phyloP scores from a whole-genome alignment of 2,329 filamentous ascomycete genomes.

The Claviceps paspali region DNA sequence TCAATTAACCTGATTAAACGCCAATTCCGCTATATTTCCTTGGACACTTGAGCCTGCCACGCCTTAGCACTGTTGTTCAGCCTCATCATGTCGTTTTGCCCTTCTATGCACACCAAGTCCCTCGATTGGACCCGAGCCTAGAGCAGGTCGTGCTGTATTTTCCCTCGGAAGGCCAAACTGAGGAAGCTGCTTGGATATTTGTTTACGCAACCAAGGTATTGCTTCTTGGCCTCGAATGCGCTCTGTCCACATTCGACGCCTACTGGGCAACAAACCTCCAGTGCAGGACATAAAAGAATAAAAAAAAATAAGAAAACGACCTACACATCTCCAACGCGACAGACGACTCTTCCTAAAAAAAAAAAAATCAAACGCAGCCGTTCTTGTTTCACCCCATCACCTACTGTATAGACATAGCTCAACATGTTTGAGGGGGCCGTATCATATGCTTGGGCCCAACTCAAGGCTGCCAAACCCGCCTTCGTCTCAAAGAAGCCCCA shows the following conservation, averaged over 20 bases:
- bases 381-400: background rate
- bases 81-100: conserved; percentile 10
- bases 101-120: conserved; percentile 9
- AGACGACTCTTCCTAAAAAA: no score
- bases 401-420: conserved; percentile 1
- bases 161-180: background rate
- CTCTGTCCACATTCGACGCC: background rate
- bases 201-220: no score
- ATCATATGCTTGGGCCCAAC: conserved; percentile 23
- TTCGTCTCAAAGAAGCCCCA: conserved; percentile 47
- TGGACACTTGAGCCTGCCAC: background rate
- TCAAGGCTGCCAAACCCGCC: conserved; percentile 37
- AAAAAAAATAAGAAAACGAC: background rate
- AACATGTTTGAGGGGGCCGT: conserved; percentile 19
- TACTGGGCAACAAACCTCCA: background rate
- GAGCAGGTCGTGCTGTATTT: background rate
- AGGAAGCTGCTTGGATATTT: background rate
- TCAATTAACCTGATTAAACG: background rate
- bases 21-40: background rate
- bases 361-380: no score
- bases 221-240: background rate
- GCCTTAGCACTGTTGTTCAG: background rate
- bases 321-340: background rate
- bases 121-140: conserved; percentile 12
- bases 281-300: background rate